A percentile compares a stretch with the other conserved stretches of the same genome.
These are phyloP conservation scores for Trametes pubescens DNA, from an alignment of 1,284 basidiomycete genomes.

Conservation along the genomic window DNA sequence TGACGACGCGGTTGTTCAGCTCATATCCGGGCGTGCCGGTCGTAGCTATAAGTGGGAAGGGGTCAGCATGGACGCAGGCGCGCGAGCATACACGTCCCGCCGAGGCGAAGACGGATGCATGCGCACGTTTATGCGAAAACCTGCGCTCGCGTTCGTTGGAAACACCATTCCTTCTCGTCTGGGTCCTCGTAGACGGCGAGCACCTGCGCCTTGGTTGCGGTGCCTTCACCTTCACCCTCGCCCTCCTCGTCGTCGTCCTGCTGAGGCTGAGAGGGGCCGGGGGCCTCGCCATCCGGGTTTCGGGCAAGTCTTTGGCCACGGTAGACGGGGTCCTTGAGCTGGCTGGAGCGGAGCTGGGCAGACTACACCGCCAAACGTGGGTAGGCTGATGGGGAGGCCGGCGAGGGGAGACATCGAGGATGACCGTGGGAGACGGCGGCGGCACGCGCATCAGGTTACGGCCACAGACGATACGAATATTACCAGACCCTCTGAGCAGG, in stretches of 20 bases:
- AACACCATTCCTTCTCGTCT: constrained; percentile 84
- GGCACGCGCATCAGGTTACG: too few relatives aligned
- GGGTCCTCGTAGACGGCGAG: constrained; percentile 89
- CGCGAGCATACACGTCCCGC: not conserved
- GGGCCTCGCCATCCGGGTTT: constrained; percentile 58
- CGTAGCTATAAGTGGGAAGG: too few relatives aligned
- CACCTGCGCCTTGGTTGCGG: constrained; percentile 94
- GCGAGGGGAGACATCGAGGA: too few relatives aligned
- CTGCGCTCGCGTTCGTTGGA: constrained; percentile 85
- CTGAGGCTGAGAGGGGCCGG: constrained; percentile 56
- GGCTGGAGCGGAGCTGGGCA: constrained; percentile 90
- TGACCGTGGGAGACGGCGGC: too few relatives aligned
- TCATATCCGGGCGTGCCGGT: constrained; percentile 90
- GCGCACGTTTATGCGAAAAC: not conserved
- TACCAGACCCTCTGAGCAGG: too few relatives aligned
- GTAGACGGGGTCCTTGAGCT: constrained; percentile 95
- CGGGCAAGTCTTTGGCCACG: constrained; percentile 83
- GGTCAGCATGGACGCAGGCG: not conserved
- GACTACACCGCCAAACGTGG: too few relatives aligned
- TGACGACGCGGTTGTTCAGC: constrained; percentile 80
- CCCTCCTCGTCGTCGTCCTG: constrained; percentile 59
- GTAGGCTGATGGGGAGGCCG: too few relatives aligned
- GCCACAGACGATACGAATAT: too few relatives aligned
- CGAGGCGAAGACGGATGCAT: not conserved
- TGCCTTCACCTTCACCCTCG: constrained; percentile 76